Evolutionary conservation across 192 early-diverging fungal genomes (phyloP), one percentile per base, ranked within the genome.

Genomic region (Podochytrium sp.): DNA sequence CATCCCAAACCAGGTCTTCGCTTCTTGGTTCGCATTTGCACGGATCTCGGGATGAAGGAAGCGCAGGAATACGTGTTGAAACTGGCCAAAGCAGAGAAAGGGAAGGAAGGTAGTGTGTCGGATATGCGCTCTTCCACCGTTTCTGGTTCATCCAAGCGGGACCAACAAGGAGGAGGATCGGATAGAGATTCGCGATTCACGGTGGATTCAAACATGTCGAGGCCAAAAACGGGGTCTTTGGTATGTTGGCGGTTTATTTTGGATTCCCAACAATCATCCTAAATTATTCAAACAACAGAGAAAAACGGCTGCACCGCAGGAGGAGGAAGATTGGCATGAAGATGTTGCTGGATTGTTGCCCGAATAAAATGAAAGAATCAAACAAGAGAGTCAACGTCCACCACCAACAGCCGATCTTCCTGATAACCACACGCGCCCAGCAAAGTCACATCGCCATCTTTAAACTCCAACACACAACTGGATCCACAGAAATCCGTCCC

Each of bases 41-140:
- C 84, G n/a, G 87, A 89, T 71, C 64, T 89, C 27, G 85, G 85
- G 27, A 79, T 87, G 76, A 87, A 85, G 41, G 85, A 89, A 38
- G 80, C 80, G 7, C 76, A 84, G n/a, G 84, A 87, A 37, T 89
- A 87, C 62, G 67, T 76, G 7, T 76, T 78, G 33, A 82, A 81
- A 57, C 73, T 89, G 3, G 63, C 81, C 16, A 71, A 78, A 53
- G 56, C 78, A 16, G 84, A 87, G 52, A 81, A 81, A 65, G 72
- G 69, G 20, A 70, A 70, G 43, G 76, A 81, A 53, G 63, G 59
- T 56, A 59, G 41, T 29, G 30, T 1, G 18, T 27, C 14, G 7
- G 32, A 30, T 16, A n/a, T n/a, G n/a, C n/a, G n/a, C n/a, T n/a
- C n/a, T n/a, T n/a, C n/a, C n/a, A n/a, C n/a, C n/a, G n/a, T n/a